Base-by-base conservation (phyloP, 371 early-diverging fungal genomes). In the Massospora cicadina region DNA sequence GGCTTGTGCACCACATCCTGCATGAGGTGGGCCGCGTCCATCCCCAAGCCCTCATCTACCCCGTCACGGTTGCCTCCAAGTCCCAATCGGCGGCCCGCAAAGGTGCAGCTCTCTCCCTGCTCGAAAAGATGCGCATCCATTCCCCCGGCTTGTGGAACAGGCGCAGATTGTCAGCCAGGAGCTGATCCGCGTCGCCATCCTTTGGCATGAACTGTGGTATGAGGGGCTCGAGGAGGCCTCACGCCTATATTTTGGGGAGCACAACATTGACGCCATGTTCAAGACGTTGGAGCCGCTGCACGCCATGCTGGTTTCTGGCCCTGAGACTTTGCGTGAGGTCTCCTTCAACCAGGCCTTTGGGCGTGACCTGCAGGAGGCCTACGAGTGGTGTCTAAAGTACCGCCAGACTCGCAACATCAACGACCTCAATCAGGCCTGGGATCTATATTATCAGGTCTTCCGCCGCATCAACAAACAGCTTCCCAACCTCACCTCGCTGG, bases 151-250 rank as follows among this genome's bases (percentile, higher is more conserved):
- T 30, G 95, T 98, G 2, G 93, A 94, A 65, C 94, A 94, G 76
- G 95, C 95, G 0, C 73, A 94, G 27, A 74, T 97, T 58, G 97
- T 98, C 53, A 90, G 92, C 71, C 89, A 93, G 69, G 98, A 98
- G 66, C 85, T 98, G 21, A 95, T 97, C 68, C 87, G 98, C 27
- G 93, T 95, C 17, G 93, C 98, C 21, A 90, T 96, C 64, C 70
- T 95, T 33, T 93, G 95, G 91, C 91, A 93, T 63, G 98, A 98
- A 76, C 87, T 93, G 91, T 98, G 98, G 98, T 87, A 88, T 64
- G 94, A 97, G 68, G 93, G 93, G 1, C 72, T 98, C 21, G 91
- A 92, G 70, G 93, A 93, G 67, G 94, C 95, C 0, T 91, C 91
- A 0, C 71, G 89, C 53, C 76, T 87, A 13, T 95, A 90, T 68